Evolutionary conservation across 2,329 filamentous ascomycete genomes (phyloP).

Genomic region (Apiospora malaysiana): DNA sequence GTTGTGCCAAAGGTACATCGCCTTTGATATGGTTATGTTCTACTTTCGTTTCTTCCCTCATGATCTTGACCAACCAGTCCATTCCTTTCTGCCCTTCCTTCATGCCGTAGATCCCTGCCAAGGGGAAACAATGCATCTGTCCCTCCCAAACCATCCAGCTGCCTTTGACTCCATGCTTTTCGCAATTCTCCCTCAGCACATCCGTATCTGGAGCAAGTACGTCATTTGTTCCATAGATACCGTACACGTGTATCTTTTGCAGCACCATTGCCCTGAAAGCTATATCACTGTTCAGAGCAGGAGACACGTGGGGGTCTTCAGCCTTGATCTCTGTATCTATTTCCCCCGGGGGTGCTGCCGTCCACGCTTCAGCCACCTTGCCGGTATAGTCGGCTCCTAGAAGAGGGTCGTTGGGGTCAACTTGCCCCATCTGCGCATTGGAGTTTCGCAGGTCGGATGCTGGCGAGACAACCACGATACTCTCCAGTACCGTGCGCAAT

Average conservation of each 20-base stretch:
- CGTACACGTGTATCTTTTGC: conserved; percentile 55
- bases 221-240: conserved; percentile 58
- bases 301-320: conserved; percentile 53
- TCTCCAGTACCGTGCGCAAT: conserved; percentile 22
- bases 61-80: conserved; percentile 49
- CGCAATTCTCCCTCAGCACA: conserved; percentile 52
- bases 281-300: conserved; percentile 31
- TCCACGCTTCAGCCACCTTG: conserved; percentile 49
- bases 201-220: conserved; percentile 59
- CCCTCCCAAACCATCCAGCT: conserved; percentile 64
- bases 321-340: conserved; percentile 6
- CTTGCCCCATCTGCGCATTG: conserved; percentile 49
- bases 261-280: conserved; percentile 44
- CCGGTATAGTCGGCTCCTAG: conserved; percentile 49
- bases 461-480: conserved; percentile 29
- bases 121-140: conserved; percentile 65
- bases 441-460: conserved; percentile 48
- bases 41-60: conserved; percentile 20
- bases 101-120: conserved; percentile 55
- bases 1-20: conserved; percentile 10
- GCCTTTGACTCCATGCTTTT: conserved; percentile 50
- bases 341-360: conserved; percentile 43
- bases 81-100: conserved; percentile 52
- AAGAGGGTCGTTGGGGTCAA: conserved; percentile 51
- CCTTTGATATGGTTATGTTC: not conserved